These are phyloP conservation scores for Sanghuangporus baumii DNA, from an alignment of 1,284 basidiomycete genomes.

Conservation along the genomic window DNA sequence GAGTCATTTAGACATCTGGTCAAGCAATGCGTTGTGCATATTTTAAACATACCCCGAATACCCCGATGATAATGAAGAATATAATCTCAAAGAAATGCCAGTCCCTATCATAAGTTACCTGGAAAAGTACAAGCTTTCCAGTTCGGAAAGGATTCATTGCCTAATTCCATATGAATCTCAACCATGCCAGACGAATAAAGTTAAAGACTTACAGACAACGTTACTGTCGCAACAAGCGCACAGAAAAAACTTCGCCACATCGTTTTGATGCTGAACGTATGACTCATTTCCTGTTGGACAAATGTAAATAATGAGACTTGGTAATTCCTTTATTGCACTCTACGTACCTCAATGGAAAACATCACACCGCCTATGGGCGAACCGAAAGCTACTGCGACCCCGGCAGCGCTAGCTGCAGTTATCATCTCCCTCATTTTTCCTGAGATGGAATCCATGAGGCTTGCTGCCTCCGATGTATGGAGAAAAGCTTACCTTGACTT, in stretches of 20 bases:
- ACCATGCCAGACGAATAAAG: conserved; percentile 9
- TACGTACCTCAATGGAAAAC: conserved; percentile 77
- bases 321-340: not conserved
- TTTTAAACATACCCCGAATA: conserved; percentile 76
- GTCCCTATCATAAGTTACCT: conserved; percentile 94
- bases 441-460: conserved; percentile 27
- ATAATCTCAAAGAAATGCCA: conserved; percentile 99
- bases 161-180: conserved; percentile 33
- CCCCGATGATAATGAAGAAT: conserved; percentile 89
- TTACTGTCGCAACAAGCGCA: conserved; percentile 94
- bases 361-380: conserved; percentile 94
- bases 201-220: conserved; percentile 68
- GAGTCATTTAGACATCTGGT: not conserved
- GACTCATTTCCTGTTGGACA: conserved; percentile 87
- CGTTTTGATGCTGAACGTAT: conserved; percentile 92
- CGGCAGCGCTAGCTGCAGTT: conserved; percentile 91
- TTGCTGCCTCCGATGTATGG: conserved; percentile 1
- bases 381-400: conserved; percentile 88
- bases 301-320: not conserved
- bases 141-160: conserved; percentile 98
- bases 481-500: conserved; percentile 70
- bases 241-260: conserved; percentile 99
- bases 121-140: conserved; percentile 96
- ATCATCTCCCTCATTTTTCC: conserved; percentile 95
- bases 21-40: not conserved